phyloP scores from a whole-genome alignment of 352 stramenopile species.

The Pythium sp. region DNA sequence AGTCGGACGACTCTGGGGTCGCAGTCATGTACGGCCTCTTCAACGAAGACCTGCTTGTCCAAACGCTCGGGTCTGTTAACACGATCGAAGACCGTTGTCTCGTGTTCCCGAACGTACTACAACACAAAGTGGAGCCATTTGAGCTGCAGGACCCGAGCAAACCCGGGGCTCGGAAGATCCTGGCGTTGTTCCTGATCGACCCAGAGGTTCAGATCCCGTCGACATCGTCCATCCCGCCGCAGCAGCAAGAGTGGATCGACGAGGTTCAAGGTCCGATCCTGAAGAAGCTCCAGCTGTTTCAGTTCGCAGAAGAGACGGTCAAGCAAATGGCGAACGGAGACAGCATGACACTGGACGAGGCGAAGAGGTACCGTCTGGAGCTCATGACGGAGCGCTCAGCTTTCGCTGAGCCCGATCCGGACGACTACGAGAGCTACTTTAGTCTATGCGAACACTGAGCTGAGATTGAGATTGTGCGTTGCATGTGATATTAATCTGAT shows the following conservation, averaged over 20 bases:
- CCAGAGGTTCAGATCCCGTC: slow-evolving; percentile 27
- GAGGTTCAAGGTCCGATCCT: slow-evolving; percentile 9
- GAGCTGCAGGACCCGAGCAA: slow-evolving; percentile 30
- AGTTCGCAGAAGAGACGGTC: slow-evolving; percentile 16
- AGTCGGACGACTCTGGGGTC: slow-evolving; percentile 29
- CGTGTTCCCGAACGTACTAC: slow-evolving; percentile 38
- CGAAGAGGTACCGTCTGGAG: slow-evolving; percentile 20
- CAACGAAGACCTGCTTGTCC: slow-evolving; percentile 22
- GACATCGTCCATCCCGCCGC: slow-evolving; percentile 33
- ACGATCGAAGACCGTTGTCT: slow-evolving; percentile 28
- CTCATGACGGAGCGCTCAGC: slow-evolving; percentile 31
- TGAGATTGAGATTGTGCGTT: neutral
- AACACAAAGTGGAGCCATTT: slow-evolving; percentile 50
- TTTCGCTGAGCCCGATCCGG: neutral
- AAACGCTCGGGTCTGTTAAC: slow-evolving; percentile 23
- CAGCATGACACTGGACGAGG: slow-evolving; percentile 23
- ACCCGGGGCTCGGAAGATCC: slow-evolving; percentile 40
- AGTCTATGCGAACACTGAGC: slow-evolving; percentile 17
- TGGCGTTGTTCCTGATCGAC: slow-evolving; percentile 49
- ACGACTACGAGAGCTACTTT: slow-evolving; percentile 12
- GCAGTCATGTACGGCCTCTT: slow-evolving; percentile 29
- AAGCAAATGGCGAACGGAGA: slow-evolving; percentile 19
- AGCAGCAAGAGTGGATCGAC: slow-evolving; percentile 37
- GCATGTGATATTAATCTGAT: neutral
- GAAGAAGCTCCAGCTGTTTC: slow-evolving; percentile 15